phyloP scores from a whole-genome alignment of 2,329 filamentous ascomycete species.

The Trichoderma gracile region DNA sequence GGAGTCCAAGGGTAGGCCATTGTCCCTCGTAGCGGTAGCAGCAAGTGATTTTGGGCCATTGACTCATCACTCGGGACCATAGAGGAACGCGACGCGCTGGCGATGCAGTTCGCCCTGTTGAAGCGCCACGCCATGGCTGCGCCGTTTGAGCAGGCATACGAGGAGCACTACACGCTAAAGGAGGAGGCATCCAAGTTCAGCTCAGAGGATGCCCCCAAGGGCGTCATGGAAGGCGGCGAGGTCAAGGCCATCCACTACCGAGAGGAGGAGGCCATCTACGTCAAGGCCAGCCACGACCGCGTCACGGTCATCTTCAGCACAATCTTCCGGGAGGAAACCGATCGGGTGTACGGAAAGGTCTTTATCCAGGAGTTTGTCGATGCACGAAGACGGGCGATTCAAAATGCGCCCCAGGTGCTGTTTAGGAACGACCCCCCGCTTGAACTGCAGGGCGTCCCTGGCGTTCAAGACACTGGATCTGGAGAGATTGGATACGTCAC shows the following conservation, averaged over 20 bases:
- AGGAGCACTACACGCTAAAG: conserved; percentile 82
- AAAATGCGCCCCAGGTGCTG: conserved; percentile 96
- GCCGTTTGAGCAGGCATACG: conserved; percentile 94
- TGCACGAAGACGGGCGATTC: conserved; percentile 88
- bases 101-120: conserved; percentile 82
- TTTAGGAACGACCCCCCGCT: conserved; percentile 94
- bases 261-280: conserved; percentile 97
- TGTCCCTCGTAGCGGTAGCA: background rate
- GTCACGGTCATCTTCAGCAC: conserved; percentile 99
- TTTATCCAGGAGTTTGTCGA: conserved; percentile 99
- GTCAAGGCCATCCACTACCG: conserved; percentile 98
- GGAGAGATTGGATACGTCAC: conserved; percentile 97
- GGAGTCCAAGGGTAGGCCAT: conserved; percentile 64
- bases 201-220: conserved; percentile 89
- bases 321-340: conserved; percentile 95
- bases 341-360: conserved; percentile 95
- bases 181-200: conserved; percentile 92
- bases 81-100: conserved; percentile 84
- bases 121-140: conserved; percentile 99
- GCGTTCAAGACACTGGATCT: conserved; percentile 72
- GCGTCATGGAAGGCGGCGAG: conserved; percentile 82
- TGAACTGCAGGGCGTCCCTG: conserved; percentile 83
- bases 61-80: conserved; percentile 26
- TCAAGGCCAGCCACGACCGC: conserved; percentile 95
- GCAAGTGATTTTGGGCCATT: background rate